These are phyloP conservation scores for Colletotrichum magnum DNA, from an alignment of 2,329 filamentous ascomycete genomes.

Conservation along the genomic window DNA sequence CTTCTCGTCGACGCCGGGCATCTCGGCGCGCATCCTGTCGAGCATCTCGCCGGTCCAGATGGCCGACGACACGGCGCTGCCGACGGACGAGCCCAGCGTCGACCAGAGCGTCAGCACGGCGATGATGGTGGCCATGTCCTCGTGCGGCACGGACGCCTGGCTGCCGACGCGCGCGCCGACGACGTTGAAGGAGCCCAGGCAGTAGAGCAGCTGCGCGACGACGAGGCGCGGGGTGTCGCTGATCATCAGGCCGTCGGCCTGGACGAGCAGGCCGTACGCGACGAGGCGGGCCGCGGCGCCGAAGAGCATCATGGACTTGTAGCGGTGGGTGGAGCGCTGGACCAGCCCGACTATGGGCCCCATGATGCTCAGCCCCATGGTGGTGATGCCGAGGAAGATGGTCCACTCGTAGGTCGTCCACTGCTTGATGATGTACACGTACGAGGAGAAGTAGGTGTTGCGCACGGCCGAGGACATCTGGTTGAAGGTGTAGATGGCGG, in stretches of 20 bases:
- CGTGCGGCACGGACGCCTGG: constrained; percentile 59
- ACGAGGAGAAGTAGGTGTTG: constrained; percentile 54
- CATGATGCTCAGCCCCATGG: constrained; percentile 54
- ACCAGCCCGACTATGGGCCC: constrained; percentile 53
- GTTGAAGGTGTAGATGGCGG: constrained; percentile 50
- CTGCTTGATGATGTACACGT: constrained; percentile 56
- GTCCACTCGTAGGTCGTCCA: constrained; percentile 59
- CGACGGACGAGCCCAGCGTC: constrained; percentile 54
- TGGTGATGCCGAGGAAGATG: constrained; percentile 56
- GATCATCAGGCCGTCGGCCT: constrained; percentile 47
- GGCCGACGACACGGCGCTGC: constrained; percentile 54
- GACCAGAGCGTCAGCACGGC: constrained; percentile 56
- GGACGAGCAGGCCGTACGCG: constrained; percentile 54
- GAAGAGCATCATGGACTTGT: constrained; percentile 57
- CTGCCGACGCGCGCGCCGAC: constrained; percentile 56
- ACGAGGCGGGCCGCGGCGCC: constrained; percentile 53
- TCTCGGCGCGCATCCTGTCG: constrained; percentile 48
- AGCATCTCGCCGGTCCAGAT: constrained; percentile 58
- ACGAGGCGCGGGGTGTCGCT: constrained; percentile 52
- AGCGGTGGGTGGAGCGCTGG: constrained; percentile 55
- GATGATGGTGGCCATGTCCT: constrained; percentile 57
- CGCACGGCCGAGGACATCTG: constrained; percentile 53
- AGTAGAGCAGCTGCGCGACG: constrained; percentile 53
- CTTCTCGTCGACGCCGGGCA: constrained; percentile 44
- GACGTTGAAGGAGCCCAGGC: constrained; percentile 54